A percentile compares a stretch with the other conserved stretches of the same genome.
phyloP scores from a whole-genome alignment of 2,329 filamentous ascomycete species.

The Blastomyces emzantsi region DNA sequence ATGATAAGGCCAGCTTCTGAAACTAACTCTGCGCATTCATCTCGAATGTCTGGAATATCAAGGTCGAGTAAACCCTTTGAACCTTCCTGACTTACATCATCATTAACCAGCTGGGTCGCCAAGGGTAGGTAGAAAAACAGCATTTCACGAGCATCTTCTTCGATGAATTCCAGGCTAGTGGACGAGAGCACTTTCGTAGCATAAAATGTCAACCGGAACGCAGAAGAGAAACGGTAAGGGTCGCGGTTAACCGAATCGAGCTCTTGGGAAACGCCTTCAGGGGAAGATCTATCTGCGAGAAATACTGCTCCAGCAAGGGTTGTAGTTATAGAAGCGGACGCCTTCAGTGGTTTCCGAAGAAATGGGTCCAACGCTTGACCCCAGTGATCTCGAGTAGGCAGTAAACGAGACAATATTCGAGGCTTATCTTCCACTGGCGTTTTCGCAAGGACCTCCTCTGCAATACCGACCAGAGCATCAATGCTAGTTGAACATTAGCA shows the following conservation, averaged over 20 bases:
- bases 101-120: constrained; percentile 49
- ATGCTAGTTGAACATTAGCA: constrained; percentile 31
- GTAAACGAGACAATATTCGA: constrained; percentile 38
- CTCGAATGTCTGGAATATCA: constrained; percentile 41
- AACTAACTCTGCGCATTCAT: constrained; percentile 46
- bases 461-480: constrained; percentile 48
- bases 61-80: constrained; percentile 47
- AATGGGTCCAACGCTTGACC: constrained; percentile 50
- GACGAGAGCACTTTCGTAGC: constrained; percentile 49
- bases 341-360: constrained; percentile 31
- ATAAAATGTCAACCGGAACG: constrained; percentile 68
- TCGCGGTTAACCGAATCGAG: constrained; percentile 47
- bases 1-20: constrained; percentile 43
- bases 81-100: constrained; percentile 50
- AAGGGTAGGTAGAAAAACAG: constrained; percentile 45
- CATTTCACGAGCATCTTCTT: constrained; percentile 28
- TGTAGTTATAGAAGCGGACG: constrained; percentile 65
- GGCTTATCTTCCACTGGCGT: constrained; percentile 22
- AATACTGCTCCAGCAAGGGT: constrained; percentile 61
- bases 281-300: constrained; percentile 42
- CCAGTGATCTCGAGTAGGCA: constrained; percentile 61
- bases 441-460: constrained; percentile 40
- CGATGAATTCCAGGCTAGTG: constrained; percentile 27
- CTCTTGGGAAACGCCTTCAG: constrained; percentile 20
- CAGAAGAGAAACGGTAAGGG: constrained; percentile 58